Evolutionary conservation across 306 rosid genomes (phyloP).

Genomic region (Dalbergia cultrata): DNA sequence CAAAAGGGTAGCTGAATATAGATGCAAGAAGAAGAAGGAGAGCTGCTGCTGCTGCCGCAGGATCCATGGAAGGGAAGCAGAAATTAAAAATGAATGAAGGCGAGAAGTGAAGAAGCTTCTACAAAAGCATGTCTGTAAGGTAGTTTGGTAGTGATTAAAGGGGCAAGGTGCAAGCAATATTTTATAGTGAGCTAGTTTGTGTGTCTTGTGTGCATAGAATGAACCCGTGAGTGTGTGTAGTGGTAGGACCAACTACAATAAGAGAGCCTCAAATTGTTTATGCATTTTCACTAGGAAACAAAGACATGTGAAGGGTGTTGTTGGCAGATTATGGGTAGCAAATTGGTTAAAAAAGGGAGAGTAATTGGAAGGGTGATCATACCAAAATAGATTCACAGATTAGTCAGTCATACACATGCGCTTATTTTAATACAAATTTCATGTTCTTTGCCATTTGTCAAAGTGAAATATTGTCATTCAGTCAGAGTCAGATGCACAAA

Average conservation of each 20-base stretch:
- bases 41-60: neutral
- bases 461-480: neutral
- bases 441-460: constrained; percentile 1
- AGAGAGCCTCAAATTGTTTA: constrained; percentile 52
- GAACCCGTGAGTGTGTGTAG: constrained; percentile 77
- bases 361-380: neutral
- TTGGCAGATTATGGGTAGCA: constrained; percentile 45
- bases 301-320: constrained; percentile 73
- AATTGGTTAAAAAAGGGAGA: neutral
- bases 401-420: neutral
- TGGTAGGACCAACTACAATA: constrained; percentile 66
- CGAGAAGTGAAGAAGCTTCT: constrained; percentile 44
- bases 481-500: neutral
- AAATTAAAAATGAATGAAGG: neutral
- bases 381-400: neutral
- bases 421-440: constrained; percentile 6
- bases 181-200: constrained; percentile 6
- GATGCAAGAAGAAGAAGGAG: constrained; percentile 43
- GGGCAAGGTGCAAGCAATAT: constrained; percentile 14
- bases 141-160: neutral
- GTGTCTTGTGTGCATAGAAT: constrained; percentile 43
- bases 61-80: constrained; percentile 57
- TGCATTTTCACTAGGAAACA: constrained; percentile 69
- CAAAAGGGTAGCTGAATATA: constrained; percentile 41
- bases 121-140: neutral